Base-by-base conservation (phyloP, 2,329 filamentous ascomycete genomes). In the Pleomassaria siparia region DNA sequence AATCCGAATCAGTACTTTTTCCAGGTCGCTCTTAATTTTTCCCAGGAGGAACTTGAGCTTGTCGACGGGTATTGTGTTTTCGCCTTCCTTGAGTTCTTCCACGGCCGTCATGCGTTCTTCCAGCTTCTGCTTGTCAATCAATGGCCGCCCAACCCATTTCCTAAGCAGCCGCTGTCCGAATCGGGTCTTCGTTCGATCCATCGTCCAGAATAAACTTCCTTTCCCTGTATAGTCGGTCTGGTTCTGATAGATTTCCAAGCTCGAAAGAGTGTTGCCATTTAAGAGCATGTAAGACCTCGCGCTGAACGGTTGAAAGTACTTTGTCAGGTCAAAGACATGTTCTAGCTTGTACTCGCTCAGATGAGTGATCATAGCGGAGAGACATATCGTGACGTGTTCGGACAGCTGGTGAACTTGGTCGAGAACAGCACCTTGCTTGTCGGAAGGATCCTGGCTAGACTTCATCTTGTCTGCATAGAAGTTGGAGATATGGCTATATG, bases 221-320 rank as follows among this genome's bases (percentile, higher is more conserved):
- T 87, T 91, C 49, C 87, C 83, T 0, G 83, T 81, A 60, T 91
- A 83, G 64, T 97, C 91, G 0, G 92, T 97, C 60, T 91, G 85
- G 57, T 99, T 99, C 51, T 91, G 88, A 66, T 96, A 99, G 2
- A 99, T 90, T 67, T 99, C 94, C 11, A 99, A 80, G 61, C 90
- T 96, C 40, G 90, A 92, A 29, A 99, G 75, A 0, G 92, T 96
- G 45, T 96, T 99, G 36, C 92, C 94, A 64, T 95, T 96, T 50
- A 99, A 77, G 3, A 97, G 78, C 94, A 99, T 97, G 64, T 97
- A 91, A 12, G 92, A 91, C 29, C 91, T 80, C 7, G 91, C 89
- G 59, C 89, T 96, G 73, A 99, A 99, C 2, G 91, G 90, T 59
- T 96, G 87, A 64, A 99, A 99, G 73, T 97, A 96, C 61, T 95